Percentiles rank a stretch among this genome's conserved stretches.
Conservation (phyloP, 2,329 filamentous ascomycete species). For the Chrysoporthe deuterocubensis region DNA sequence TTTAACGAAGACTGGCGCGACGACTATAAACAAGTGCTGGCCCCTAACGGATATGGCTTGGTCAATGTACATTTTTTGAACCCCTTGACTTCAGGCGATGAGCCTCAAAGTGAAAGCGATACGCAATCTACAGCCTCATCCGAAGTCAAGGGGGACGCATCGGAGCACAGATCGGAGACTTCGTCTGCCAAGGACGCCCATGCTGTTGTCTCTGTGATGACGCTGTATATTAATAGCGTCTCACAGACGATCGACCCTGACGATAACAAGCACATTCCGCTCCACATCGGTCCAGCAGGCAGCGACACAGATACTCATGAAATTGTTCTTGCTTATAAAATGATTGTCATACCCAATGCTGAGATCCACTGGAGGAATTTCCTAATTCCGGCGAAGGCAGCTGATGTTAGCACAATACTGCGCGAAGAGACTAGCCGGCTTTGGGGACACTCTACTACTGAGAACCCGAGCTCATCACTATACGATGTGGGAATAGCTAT, state of each 20-base stretch:
- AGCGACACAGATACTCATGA: not conserved
- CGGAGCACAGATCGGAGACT: not conserved
- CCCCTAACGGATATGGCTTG: not conserved
- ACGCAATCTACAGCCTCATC: not conserved
- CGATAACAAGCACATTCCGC: too few species aligned
- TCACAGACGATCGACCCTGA: not conserved
- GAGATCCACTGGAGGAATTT: slow-evolving; percentile 12
- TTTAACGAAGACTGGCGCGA: not conserved
- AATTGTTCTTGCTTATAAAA: slow-evolving; percentile 11
- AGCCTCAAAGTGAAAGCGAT: too few species aligned
- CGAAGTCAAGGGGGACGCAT: not conserved
- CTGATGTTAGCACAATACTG: slow-evolving; percentile 7
- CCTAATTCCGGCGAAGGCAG: not conserved
- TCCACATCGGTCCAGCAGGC: not conserved
- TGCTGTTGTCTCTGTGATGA: slow-evolving; percentile 7
- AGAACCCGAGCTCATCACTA: not conserved
- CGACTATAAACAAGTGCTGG: not conserved
- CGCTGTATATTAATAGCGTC: not conserved
- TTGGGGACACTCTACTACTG: not conserved
- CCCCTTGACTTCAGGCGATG: not conserved
- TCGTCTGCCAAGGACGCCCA: not conserved
- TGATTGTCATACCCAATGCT: not conserved
- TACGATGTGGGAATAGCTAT: not conserved
- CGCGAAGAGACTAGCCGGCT: not conserved
- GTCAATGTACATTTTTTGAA: not conserved